Base-by-base conservation (phyloP, 805 yeast species). In the Nakazawaea anatomiae region DNA sequence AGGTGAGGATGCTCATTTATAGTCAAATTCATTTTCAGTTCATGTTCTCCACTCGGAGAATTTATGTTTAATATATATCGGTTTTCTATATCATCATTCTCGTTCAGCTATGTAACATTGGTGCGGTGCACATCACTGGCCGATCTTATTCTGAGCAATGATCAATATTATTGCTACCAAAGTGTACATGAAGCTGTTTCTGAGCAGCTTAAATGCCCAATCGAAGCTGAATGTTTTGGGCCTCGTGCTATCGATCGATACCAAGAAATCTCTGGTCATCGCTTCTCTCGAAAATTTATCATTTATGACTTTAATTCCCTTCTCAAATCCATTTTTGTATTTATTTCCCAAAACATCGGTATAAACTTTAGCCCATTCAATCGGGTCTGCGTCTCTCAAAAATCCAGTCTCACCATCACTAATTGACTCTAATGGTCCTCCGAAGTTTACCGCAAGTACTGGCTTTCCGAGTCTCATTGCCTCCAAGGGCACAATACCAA, bases 401-500 rank as follows among this genome's bases (percentile, higher is more conserved):
- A 81, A 86, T 0, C 95, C 95, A 0, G 90, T 85, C 7, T 85
- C 82, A 11, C 60, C 57, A 28, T 74, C 73, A 1, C 72, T 73
- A 8, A 86, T 70, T 0, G 96, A 85, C 63, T 94, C 99, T 36
- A 83, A 67, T 0, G 99, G 99, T 0, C 99, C 99, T 30, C 99
- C 99, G 39, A 82, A 82, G 60, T 87, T 82, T 5, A 85, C 84
- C 0, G 97, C 97, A 47, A 94, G 69, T 0, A 91, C 97, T 0
- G 96, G 89, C 0, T 85, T 84, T 31, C 87, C 85, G 52, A 79
- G 74, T 44, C 85, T 75, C 97, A 94, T 91, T 10, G 96, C 91
- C 64, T 94, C 99, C 12, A 94, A 74, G 1, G 99, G 99, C 8
- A 94, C 99, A 56, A 94, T 94, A 11, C 99, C 99, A 63, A 94